Evolutionary conservation across 164 flowering plant species (phyloP), one percentile per base, ranked within the genome.

Genomic region (Cinnamomum micranthum): DNA sequence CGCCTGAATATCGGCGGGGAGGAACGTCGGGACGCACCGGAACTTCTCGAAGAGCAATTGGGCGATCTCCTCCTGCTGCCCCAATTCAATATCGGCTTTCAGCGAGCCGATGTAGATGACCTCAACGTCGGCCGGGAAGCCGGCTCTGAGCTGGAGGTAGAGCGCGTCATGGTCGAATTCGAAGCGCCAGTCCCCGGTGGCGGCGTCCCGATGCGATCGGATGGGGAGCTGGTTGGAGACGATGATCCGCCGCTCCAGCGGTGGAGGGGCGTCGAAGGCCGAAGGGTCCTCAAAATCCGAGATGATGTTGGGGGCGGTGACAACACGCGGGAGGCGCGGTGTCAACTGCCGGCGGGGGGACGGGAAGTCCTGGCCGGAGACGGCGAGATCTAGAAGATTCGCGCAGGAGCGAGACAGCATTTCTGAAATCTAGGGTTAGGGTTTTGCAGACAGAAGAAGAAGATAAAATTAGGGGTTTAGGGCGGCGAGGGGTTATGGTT

Each of bases 181-280:
- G 35, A 86, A 87, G 15, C 73, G 4, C 89, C 90, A 87, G 6
- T 75, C 59, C 15, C n/a, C n/a, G 20, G 60, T 55, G 0, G 51
- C 51, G 12, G 62, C 71, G 20, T 84, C 76, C 0, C 71, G 67
- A 4, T 7, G 23, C 2, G 84, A 81, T 11, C 76, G 76, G 17
- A 89, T 17, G 0, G 93, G 93, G 6, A 89, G 78, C 80, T 88
- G 88, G 68, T 89, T 88, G 6, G 89, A 77, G 14, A 89, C 93
- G 20, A 89, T 76, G 77, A 87, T 83, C 23, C 85, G 70, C 69
- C 87, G 80, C 52, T 75, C 80, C 4, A 9, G 69, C 0, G 86
- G 55, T 0, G 82, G 70, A 4, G 35, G 6, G 15, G 64, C 71
- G 1, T 13, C 31, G 14, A 71, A 78, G 17, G 83, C 71, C 6